A percentile compares a stretch with the other conserved stretches of the same genome.
Conservation (phyloP, 2,329 filamentous ascomycete species). For the Pseudogymnoascus sp. region DNA sequence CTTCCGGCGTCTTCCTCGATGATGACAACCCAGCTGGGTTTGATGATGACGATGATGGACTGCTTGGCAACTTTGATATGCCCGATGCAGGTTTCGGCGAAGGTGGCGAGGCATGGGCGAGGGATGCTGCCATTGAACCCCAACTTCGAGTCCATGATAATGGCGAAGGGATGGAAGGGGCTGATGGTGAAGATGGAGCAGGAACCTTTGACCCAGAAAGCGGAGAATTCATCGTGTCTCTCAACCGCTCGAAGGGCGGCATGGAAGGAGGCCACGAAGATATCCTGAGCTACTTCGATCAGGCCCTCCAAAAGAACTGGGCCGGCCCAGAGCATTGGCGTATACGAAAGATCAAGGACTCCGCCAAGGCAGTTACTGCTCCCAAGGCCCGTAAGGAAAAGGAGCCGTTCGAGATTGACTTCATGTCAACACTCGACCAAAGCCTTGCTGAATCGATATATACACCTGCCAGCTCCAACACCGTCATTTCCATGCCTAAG, state of each 20-base stretch:
- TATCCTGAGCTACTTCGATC: conserved; percentile 96
- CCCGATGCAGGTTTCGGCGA: conserved; percentile 84
- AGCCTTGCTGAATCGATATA: conserved; percentile 68
- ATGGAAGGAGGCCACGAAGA: conserved; percentile 67
- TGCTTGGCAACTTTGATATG: conserved; percentile 61
- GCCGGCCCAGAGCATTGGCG: conserved; percentile 97
- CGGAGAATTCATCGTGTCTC: conserved; percentile 69
- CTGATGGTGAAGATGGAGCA: conserved; percentile 39
- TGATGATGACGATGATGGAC: conserved; percentile 65
- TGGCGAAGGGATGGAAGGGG: conserved; percentile 43
- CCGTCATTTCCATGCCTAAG: conserved; percentile 77
- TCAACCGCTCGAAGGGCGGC: conserved; percentile 58
- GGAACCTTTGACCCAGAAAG: conserved; percentile 56
- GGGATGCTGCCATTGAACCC: conserved; percentile 76
- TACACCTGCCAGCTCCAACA: conserved; percentile 70
- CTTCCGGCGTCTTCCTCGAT: conserved; percentile 75
- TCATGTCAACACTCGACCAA: conserved; percentile 63
- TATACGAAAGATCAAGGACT: conserved; percentile 83
- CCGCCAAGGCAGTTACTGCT: conserved; percentile 52
- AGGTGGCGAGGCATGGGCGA: conserved; percentile 91
- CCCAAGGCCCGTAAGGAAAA: conserved; percentile 80
- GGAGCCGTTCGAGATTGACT: conserved; percentile 92
- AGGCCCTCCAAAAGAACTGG: conserved; percentile 95
- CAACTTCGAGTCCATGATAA: conserved; percentile 73
- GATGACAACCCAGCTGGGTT: conserved; percentile 79